Conservation (phyloP, 140 eudicot genomes). For the Anethum foeniculum region DNA sequence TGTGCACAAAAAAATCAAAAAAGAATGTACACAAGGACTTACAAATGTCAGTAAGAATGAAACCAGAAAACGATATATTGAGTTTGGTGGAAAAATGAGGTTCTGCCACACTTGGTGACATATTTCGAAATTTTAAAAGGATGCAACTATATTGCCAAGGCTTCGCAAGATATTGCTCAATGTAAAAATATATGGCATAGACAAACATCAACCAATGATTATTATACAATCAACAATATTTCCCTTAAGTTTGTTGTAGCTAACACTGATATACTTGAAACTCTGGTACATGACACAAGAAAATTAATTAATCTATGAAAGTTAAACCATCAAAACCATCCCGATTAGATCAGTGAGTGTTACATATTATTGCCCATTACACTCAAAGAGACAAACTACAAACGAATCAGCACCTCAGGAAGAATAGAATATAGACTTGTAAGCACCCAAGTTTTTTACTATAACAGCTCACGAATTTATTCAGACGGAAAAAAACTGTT, state of each 20-base stretch:
- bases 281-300: too few species aligned
- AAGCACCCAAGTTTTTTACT: not conserved
- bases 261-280: not conserved
- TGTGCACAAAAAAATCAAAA: constrained; percentile 11
- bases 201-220: not conserved
- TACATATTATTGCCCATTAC: not conserved
- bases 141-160: not conserved
- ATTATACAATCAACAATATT: not conserved
- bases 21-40: constrained; percentile 3
- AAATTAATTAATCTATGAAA: too few species aligned
- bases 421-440: not conserved
- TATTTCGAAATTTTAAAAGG: not conserved
- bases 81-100: not conserved
- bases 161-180: not conserved
- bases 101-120: not conserved
- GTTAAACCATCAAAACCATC: not conserved
- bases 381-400: not conserved
- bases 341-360: not conserved
- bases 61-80: not conserved
- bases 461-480: not conserved
- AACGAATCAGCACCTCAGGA: not conserved
- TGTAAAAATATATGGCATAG: not conserved
- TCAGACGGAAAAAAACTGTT: not conserved
- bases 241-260: not conserved
- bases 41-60: not conserved